Base-by-base conservation (phyloP, 2,329 filamentous ascomycete genomes). In the Sporothrix variecibatus region DNA sequence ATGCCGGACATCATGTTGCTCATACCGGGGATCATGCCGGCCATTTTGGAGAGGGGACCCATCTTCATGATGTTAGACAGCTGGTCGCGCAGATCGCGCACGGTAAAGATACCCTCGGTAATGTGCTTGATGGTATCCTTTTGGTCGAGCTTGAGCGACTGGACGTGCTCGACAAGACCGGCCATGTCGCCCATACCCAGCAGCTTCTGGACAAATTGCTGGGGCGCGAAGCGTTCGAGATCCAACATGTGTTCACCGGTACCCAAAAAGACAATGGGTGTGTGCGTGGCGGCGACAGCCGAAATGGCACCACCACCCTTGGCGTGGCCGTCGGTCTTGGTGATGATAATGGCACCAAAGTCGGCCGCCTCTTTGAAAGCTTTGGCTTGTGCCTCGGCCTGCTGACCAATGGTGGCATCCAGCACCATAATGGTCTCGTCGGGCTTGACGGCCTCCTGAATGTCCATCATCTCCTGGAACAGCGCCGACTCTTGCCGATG, bases 91-190 rank as follows among this genome's bases (percentile, higher is more conserved):
- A 99, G 88, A 81, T 99, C 96, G 73, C 96, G 92, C 46, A 99
- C 89, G 0, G 96, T 97, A 83, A 98, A 99, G 76, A 98, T 95
- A 73, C 96, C 96, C 80, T 98, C 95, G 7, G 94, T 93, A 77
- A 99, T 97, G 85, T 99, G 95, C 86, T 99, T 99, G 88, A 99
- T 98, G 3, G 96, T 98, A 79, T 98, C 95, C 84, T 99, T 98
- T 78, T 98, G 96, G 82, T 98, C 95, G 69, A 98, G 89, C 81
- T 97, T 98, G 71, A 99, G 88, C 43, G 92, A 94, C 82, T 99
- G 96, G 1, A 99, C 96, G 81, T 99, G 96, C 83, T 99, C 96
- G 12, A 99, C 93, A 43, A 99, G 84, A 0, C 96, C 95, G 34
- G 93, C 92, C 87, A 99, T 97, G 80, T 99, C 96, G 64, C 96